Conservation (phyloP, 202 grass and related monocot species). For the Miscanthus sacchariflorus region DNA sequence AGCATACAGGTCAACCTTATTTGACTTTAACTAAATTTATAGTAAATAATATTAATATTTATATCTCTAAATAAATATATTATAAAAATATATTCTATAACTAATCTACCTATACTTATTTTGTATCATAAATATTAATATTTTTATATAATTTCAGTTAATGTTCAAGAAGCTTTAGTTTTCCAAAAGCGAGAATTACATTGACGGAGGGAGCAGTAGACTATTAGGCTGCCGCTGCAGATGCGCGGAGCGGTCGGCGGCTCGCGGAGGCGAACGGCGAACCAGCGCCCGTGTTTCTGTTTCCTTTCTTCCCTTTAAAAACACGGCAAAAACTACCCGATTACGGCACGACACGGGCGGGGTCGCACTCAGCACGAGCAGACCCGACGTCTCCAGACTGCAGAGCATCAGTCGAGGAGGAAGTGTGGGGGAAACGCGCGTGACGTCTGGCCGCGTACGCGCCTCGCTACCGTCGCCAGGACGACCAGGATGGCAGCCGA, state of each 20-base stretch:
- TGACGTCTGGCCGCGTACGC: conserved; percentile 44
- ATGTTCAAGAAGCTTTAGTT: too few relatives aligned
- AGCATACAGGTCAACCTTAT: too few relatives aligned
- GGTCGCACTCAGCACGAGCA: too few relatives aligned
- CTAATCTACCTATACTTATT: too few relatives aligned
- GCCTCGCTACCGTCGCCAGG: not conserved
- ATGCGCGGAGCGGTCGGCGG: not conserved
- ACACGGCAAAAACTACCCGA: not conserved
- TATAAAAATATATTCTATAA: too few relatives aligned
- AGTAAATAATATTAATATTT: too few relatives aligned
- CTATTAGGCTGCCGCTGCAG: not conserved
- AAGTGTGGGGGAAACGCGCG: not conserved
- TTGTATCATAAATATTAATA: too few relatives aligned
- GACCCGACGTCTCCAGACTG: not conserved
- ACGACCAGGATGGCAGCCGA: conserved; percentile 56
- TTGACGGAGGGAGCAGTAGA: too few relatives aligned
- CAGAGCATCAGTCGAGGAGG: not conserved
- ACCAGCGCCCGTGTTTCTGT: not conserved
- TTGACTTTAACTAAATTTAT: too few relatives aligned
- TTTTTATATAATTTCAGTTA: too few relatives aligned
- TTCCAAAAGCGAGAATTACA: too few relatives aligned
- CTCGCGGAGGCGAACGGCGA: not conserved
- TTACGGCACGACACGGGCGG: not conserved
- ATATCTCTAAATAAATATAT: too few relatives aligned
- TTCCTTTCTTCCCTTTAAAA: not conserved